Conservation (phyloP, 2,329 filamentous ascomycete species). For the Calonectria honghensis region DNA sequence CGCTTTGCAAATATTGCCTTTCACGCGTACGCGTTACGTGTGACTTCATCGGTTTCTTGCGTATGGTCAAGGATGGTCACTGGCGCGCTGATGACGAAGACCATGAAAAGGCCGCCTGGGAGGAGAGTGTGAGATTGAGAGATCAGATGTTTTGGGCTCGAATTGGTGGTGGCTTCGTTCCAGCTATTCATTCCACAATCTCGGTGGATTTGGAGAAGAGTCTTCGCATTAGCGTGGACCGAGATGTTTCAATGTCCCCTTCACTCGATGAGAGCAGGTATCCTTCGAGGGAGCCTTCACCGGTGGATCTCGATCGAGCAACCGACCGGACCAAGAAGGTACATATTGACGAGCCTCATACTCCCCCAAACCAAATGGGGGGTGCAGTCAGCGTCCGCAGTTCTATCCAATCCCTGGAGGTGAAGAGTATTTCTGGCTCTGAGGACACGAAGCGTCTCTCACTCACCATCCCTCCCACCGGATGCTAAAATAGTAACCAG, state of each 20-base stretch:
- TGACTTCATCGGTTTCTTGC: conserved; percentile 92
- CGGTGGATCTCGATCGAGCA: conserved; percentile 49
- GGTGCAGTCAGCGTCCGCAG: conserved; percentile 51
- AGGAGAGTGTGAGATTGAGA: conserved; percentile 90
- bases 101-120: conserved; percentile 92
- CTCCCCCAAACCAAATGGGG: conserved; percentile 57
- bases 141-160: conserved; percentile 99
- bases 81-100: conserved; percentile 90
- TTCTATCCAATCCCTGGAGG: conserved; percentile 55
- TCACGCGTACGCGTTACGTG: conserved; percentile 89
- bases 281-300: conserved; percentile 48
- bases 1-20: conserved; percentile 92
- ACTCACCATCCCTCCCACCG: conserved; percentile 53
- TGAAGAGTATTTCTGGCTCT: conserved; percentile 50
- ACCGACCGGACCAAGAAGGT: conserved; percentile 43
- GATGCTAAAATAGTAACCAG: conserved; percentile 34
- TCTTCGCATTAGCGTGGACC: conserved; percentile 59
- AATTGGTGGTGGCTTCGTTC: conserved; percentile 92
- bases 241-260: conserved; percentile 42
- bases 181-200: conserved; percentile 66
- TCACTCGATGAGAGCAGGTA: conserved; percentile 40
- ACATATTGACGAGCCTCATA: conserved; percentile 54
- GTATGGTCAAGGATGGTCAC: conserved; percentile 94
- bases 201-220: conserved; percentile 58
- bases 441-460: conserved; percentile 55